Conservation (phyloP, 768 basidiomycete genomes). For the Phaffia tasmanica region DNA sequence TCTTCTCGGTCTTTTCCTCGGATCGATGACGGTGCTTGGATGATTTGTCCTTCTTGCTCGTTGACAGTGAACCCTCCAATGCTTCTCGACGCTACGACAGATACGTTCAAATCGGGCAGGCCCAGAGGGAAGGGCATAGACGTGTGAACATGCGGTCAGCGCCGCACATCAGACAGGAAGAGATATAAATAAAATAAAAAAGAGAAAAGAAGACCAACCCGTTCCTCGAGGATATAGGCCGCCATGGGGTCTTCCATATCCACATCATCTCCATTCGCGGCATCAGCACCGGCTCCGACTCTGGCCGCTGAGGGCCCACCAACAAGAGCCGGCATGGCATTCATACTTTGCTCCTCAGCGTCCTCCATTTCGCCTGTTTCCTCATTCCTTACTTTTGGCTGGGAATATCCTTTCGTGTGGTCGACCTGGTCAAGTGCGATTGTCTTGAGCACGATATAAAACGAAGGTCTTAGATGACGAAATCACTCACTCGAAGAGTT, state of each 20-base stretch:
- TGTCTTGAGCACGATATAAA: neutral
- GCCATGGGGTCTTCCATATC: constrained; percentile 98
- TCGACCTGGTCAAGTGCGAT: constrained; percentile 31
- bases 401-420: constrained; percentile 66
- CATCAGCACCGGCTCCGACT: constrained; percentile 21
- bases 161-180: constrained; percentile 32
- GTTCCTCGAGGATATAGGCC: constrained; percentile 69
- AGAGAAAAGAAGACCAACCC: constrained; percentile 8
- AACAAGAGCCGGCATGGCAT: constrained; percentile 67
- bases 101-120: neutral
- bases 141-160: neutral
- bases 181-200: neutral
- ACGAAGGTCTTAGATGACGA: constrained; percentile 31
- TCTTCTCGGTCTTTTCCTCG: constrained; percentile 14
- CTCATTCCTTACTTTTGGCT: constrained; percentile 63
- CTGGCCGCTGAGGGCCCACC: constrained; percentile 40
- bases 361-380: constrained; percentile 77
- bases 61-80: constrained; percentile 30
- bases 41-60: constrained; percentile 36
- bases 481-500: constrained; percentile 83
- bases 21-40: constrained; percentile 2
- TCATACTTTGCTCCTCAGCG: constrained; percentile 70
- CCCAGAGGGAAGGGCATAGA: neutral
- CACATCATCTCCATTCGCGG: constrained; percentile 49
- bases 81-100: constrained; percentile 51